phyloP scores from a whole-genome alignment of 306 rosid species.

The Cyclanthera cordifolia region DNA sequence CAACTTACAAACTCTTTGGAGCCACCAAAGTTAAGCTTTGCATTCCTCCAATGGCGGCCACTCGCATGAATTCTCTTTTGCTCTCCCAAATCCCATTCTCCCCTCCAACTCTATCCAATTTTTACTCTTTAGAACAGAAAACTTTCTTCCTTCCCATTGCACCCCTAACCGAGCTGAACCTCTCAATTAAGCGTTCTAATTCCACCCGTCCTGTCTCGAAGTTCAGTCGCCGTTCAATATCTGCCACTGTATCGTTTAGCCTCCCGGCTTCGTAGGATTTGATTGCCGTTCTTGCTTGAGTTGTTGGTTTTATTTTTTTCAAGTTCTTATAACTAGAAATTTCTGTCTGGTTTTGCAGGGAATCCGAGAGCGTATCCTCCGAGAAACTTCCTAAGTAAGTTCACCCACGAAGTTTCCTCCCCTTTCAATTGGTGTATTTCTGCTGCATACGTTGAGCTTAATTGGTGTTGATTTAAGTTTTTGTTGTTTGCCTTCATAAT shows the following conservation, averaged over 20 bases:
- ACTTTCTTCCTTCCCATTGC: not conserved
- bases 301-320: not conserved
- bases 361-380: constrained; percentile 30
- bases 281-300: constrained; percentile 9
- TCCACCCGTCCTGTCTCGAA: not conserved
- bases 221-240: constrained; percentile 11
- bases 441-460: not conserved
- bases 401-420: not conserved
- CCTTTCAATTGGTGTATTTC: not conserved
- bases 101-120: not conserved
- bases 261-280: constrained; percentile 54
- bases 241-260: constrained; percentile 55
- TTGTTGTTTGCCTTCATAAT: constrained; percentile 8
- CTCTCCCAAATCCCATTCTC: not conserved
- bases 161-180: not conserved
- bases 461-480: constrained; percentile 13
- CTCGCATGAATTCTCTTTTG: not conserved
- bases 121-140: not conserved
- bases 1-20: too few relatives aligned
- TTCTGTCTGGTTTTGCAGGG: constrained; percentile 35
- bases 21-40: not conserved
- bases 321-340: not conserved
- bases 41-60: constrained; percentile 9
- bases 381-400: constrained; percentile 64
- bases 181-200: constrained; percentile 4